Evolutionary conservation across 2,329 filamentous ascomycete species (phyloP).

Genomic region (Fusarium goolgardi): DNA sequence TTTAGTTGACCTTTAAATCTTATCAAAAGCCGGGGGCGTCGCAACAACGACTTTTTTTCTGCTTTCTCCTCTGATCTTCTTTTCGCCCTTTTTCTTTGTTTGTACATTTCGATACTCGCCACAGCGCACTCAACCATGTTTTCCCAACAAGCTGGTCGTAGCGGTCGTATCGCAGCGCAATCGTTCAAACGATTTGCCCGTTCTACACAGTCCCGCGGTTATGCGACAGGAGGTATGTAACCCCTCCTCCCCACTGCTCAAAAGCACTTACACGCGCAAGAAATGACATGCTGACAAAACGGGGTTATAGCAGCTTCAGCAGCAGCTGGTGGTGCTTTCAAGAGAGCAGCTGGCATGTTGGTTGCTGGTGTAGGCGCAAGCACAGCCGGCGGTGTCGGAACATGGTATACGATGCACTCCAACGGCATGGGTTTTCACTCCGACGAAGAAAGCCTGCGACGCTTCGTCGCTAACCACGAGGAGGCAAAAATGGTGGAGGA

Average conservation of each 20-base stretch:
- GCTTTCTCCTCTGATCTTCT: background rate
- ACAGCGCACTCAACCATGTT: constrained; percentile 34
- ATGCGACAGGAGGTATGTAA: constrained; percentile 46
- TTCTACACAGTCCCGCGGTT: constrained; percentile 41
- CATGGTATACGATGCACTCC: constrained; percentile 53
- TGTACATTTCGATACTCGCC: background rate
- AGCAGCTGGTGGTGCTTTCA: constrained; percentile 39
- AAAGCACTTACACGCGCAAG: constrained; percentile 15
- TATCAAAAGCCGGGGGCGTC: constrained; percentile 28
- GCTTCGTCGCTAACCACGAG: constrained; percentile 70
- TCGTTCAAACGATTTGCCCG: constrained; percentile 36
- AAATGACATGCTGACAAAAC: constrained; percentile 29
- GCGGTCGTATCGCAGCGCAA: constrained; percentile 44
- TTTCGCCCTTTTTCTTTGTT: background rate
- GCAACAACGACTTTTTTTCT: constrained; percentile 6
- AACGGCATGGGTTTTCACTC: constrained; percentile 55
- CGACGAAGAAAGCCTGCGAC: constrained; percentile 77
- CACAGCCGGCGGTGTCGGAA: constrained; percentile 50
- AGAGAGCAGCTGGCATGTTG: constrained; percentile 42
- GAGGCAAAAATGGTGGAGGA: constrained; percentile 72
- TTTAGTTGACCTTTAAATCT: constrained; percentile 28
- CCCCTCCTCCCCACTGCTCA: background rate
- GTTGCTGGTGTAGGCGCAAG: constrained; percentile 50
- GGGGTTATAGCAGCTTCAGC: constrained; percentile 20
- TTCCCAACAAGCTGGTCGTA: constrained; percentile 42